A percentile compares a stretch with the other conserved stretches of the same genome.
Evolutionary conservation across 306 rosid species (phyloP).

Genomic region (Fagus sylvatica): DNA sequence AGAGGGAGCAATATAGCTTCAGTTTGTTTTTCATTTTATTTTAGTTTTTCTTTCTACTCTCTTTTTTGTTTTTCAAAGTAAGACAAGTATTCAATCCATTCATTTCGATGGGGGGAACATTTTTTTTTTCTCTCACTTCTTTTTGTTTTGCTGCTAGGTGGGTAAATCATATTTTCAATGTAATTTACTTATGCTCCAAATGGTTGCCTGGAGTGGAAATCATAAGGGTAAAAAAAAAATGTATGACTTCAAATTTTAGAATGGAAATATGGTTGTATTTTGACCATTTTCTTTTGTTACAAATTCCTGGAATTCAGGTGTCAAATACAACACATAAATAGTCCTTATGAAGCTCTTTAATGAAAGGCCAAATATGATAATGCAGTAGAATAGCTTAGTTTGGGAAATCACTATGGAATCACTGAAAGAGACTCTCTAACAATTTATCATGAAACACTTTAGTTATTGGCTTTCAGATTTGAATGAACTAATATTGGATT

Average conservation of each 20-base stretch:
- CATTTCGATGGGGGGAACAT: neutral
- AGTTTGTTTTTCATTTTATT: slow-evolving; percentile 6
- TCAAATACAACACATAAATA: neutral
- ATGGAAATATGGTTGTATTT: neutral
- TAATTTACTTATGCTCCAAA: neutral
- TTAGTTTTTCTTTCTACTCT: no score
- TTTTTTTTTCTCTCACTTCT: neutral
- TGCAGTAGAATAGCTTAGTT: neutral
- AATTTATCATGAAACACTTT: no score
- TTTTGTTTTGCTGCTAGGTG: no score
- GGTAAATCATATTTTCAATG: neutral
- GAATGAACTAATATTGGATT: no score
- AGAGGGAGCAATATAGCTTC: neutral
- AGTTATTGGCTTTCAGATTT: no score
- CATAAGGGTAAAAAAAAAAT: neutral
- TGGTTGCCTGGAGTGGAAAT: neutral
- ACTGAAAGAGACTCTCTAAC: no score
- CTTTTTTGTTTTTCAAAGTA: neutral
- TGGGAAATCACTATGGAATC: neutral
- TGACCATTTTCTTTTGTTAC: neutral
- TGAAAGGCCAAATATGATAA: no score
- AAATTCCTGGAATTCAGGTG: neutral
- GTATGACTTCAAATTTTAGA: neutral
- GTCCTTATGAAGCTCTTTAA: neutral
- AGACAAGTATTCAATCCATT: neutral